These are phyloP conservation scores for Tylopilus cervinicoccineus DNA, from an alignment of 768 basidiomycete genomes.

Conservation along the genomic window DNA sequence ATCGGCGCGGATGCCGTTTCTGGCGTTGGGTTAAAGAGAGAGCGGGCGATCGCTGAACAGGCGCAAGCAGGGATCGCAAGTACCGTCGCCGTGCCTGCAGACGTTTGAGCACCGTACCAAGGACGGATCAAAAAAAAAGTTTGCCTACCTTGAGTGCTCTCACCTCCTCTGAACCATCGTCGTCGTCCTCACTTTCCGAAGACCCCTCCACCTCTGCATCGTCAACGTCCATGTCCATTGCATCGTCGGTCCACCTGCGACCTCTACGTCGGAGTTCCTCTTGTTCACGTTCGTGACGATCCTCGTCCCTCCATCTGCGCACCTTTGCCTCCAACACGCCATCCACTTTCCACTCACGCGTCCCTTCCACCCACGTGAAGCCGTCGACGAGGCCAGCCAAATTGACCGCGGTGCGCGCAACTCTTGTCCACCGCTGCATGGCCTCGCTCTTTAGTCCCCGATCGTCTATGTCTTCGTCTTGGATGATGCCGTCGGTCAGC, in stretches of 20 bases:
- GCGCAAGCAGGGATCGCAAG: slow-evolving; percentile 62
- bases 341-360: slow-evolving; percentile 59
- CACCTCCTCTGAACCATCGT: slow-evolving; percentile 68
- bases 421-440: slow-evolving; percentile 67
- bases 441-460: slow-evolving; percentile 35
- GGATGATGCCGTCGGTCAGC: slow-evolving; percentile 73
- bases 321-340: slow-evolving; percentile 68
- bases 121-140: slow-evolving; percentile 1
- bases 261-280: slow-evolving; percentile 65
- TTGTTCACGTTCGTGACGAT: slow-evolving; percentile 58
- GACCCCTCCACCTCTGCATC: slow-evolving; percentile 47
- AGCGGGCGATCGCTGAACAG: slow-evolving; percentile 32
- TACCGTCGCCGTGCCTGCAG: slow-evolving; percentile 69
- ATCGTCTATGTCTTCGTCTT: slow-evolving; percentile 64
- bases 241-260: slow-evolving; percentile 59
- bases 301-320: slow-evolving; percentile 65
- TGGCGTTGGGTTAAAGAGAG: slow-evolving; percentile 26
- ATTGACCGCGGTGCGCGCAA: slow-evolving; percentile 64
- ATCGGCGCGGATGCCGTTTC: slow-evolving; percentile 26
- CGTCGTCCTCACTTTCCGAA: slow-evolving; percentile 49
- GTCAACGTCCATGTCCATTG: slow-evolving; percentile 68
- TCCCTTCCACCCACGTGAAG: slow-evolving; percentile 60
- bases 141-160: slow-evolving; percentile 70
- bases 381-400: slow-evolving; percentile 73
- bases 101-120: slow-evolving; percentile 2